A percentile compares a stretch with the other conserved stretches of the same genome.
These are phyloP conservation scores for Ustilaginoidea virens DNA, from an alignment of 2,329 filamentous ascomycete genomes.

Conservation along the genomic window DNA sequence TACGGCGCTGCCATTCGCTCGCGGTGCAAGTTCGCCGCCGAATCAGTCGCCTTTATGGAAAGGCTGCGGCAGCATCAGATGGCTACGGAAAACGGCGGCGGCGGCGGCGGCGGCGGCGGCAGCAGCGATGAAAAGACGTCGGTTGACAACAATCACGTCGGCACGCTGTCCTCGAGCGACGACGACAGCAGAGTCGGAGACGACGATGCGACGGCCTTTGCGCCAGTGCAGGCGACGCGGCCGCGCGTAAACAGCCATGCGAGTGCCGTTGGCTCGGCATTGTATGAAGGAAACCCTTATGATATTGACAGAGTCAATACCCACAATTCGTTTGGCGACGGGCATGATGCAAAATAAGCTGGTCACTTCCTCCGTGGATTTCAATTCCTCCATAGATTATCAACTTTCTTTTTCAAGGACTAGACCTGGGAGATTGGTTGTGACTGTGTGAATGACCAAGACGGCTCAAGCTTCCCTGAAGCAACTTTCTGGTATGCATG, in stretches of 20 bases:
- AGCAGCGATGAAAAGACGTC: not conserved
- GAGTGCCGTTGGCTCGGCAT: not conserved
- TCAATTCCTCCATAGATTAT: too few species aligned
- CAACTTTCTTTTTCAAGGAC: too few species aligned
- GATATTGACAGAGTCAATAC: conserved; percentile 5
- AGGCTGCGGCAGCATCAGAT: conserved; percentile 3
- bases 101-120: not conserved
- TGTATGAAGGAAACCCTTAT: conserved; percentile 4
- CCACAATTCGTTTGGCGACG: conserved; percentile 2
- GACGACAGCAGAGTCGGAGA: not conserved
- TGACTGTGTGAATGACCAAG: too few species aligned
- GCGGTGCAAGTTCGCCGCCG: conserved; percentile 5
- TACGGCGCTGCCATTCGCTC: conserved; percentile 20
- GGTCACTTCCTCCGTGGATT: not conserved
- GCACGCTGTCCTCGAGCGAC: conserved; percentile 1
- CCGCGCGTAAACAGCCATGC: conserved; percentile 1
- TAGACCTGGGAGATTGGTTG: too few species aligned
- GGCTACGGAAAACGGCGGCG: not conserved
- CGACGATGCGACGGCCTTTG: not conserved
- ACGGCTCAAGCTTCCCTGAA: too few species aligned
- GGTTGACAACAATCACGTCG: not conserved
- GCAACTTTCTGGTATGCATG: too few species aligned
- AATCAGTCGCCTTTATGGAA: conserved; percentile 4
- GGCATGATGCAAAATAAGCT: too few species aligned
- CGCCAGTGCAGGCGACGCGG: not conserved